Conservation (phyloP, 306 rosid genomes). For the Clitoria ternatea region DNA sequence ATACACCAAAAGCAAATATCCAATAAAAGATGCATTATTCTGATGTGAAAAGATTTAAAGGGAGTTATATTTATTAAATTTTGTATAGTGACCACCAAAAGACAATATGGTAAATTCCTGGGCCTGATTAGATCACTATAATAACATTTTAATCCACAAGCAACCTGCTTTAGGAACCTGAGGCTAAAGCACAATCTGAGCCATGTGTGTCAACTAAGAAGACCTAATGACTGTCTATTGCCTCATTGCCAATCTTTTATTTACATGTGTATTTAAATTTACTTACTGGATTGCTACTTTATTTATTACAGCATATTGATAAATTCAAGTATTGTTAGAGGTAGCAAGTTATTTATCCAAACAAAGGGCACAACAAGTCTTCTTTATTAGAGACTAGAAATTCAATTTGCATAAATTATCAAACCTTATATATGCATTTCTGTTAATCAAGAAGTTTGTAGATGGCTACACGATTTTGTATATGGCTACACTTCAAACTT, state of each 20-base stretch:
- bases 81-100: not conserved
- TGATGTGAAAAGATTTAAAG: not conserved
- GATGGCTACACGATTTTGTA: too few relatives aligned
- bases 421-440: not conserved
- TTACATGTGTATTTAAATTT: not conserved
- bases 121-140: not conserved
- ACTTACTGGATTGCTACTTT: not conserved
- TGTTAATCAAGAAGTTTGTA: not conserved
- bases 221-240: not conserved
- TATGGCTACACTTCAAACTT: not conserved
- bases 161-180: not conserved
- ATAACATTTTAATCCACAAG: not conserved
- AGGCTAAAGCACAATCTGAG: not conserved
- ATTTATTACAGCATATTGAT: not conserved
- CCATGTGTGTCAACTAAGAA: not conserved
- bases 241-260: not conserved
- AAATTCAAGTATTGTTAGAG: not conserved
- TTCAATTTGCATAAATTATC: not conserved
- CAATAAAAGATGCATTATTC: not conserved
- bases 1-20: not conserved
- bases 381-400: not conserved
- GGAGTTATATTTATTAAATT: not conserved
- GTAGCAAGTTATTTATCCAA: not conserved
- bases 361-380: not conserved
- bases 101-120: not conserved